Base-by-base conservation (phyloP, 192 early-diverging fungal genomes). In the Linnemannia hyalina region DNA sequence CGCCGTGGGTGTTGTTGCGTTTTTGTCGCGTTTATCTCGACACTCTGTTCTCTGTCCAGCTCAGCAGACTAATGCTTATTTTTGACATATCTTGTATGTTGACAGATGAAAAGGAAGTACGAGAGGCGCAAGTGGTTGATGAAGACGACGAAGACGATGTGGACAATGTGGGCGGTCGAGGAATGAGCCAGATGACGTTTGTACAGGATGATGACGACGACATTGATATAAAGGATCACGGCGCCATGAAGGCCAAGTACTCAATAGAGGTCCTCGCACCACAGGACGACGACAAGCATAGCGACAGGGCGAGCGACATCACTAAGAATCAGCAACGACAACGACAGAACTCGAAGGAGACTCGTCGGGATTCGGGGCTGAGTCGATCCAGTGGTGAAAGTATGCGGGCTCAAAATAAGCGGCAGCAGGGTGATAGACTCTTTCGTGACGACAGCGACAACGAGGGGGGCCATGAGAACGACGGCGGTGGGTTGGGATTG, bases 81-180 rank as follows among this genome's bases (percentile, higher is more conserved):
- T 1, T n/a, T 36, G 40, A 23, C 20, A 10, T 9, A 10, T 4
- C 42, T 35, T 55, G 9, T 38, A 23, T 47, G 16, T 32, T 22
- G 49, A 72, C 60, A 80, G 78, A 73, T 54, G 78, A 80, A 35
- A 80, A 80, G 29, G 78, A 80, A 71, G 47, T 78, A 16, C 36
- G 15, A 36, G 69, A 78, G 23, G 77, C 29, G 15, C 26, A 74
- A 80, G 41, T 44, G 73, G 54, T 16, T 70, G 15, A 60, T 4
- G 76, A 32, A 16, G 77, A 70, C 35, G 70, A 76, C 16, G 60
- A 29, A 5, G 78, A 80, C 11, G 55, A 80, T 46, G 70, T 0
- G 11, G 41, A 60, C 7, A 65, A 65, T 65, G 29, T 29, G 29
- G n/a, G 13, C 13, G 60, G 29, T 35, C 60, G 29, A n/a, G 29